Conservation (phyloP, 345 rosid genomes). For the Arabis alpina region DNA sequence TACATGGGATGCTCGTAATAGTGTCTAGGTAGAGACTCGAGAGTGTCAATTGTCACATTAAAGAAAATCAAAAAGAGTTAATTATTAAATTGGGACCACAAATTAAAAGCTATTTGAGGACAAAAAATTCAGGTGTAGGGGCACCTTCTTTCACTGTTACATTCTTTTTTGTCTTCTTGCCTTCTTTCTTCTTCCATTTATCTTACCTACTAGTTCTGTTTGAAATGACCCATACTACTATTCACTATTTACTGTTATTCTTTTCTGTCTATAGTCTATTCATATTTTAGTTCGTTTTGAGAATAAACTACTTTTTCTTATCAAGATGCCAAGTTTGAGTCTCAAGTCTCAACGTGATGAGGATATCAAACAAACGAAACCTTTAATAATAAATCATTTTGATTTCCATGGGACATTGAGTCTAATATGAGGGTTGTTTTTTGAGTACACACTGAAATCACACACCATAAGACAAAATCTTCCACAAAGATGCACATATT, state of each 20-base stretch:
- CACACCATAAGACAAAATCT: neutral
- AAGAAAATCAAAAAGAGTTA: neutral
- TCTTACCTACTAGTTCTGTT: neutral
- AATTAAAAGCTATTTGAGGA: neutral
- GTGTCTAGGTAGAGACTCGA: neutral
- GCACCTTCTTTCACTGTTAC: neutral
- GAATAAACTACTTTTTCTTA: neutral
- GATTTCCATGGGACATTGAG: too few species aligned
- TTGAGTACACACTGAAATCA: too few species aligned
- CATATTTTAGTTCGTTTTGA: neutral
- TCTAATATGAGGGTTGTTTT: too few species aligned
- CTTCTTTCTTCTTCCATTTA: neutral
- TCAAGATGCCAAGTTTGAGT: conserved; percentile 7
- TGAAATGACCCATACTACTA: neutral
- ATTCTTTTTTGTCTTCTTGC: neutral
- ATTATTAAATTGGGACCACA: conserved; percentile 3
- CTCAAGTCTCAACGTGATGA: too few species aligned
- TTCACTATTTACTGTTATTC: too few species aligned
- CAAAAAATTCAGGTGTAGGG: conserved; percentile 2
- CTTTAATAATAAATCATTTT: too few species aligned
- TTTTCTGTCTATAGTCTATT: too few species aligned
- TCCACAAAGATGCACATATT: neutral
- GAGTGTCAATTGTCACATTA: neutral
- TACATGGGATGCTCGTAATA: too few species aligned
- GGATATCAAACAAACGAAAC: too few species aligned